Evolutionary conservation across 2,329 filamentous ascomycete genomes (phyloP).

Genomic region (Alternaria rosae): DNA sequence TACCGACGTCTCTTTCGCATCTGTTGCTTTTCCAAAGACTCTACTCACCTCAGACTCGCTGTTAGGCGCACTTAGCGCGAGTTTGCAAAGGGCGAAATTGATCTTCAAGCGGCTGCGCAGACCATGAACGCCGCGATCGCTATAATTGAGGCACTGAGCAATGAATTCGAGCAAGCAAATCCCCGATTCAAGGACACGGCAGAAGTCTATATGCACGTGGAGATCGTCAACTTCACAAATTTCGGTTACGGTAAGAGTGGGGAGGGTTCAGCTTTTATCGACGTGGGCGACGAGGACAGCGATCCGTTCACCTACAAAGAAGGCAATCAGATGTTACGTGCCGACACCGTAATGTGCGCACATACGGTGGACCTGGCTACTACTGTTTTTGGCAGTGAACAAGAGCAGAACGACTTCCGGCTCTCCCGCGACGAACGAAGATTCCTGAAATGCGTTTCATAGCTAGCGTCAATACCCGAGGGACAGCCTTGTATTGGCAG

Average conservation of each 20-base stretch:
- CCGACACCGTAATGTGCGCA: background rate
- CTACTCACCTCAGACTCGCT: slow-evolving; percentile 39
- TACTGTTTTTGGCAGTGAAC: background rate
- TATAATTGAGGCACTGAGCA: background rate
- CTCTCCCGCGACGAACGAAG: no score
- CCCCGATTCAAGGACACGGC: background rate
- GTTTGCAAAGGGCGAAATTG: slow-evolving; percentile 36
- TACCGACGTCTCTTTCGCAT: slow-evolving; percentile 16
- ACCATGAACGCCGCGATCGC: slow-evolving; percentile 42
- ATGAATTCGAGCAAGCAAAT: background rate
- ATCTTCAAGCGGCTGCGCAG: slow-evolving; percentile 41
- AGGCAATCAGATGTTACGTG: background rate
- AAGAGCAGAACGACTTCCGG: no score
- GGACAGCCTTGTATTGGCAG: no score
- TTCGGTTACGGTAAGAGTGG: background rate
- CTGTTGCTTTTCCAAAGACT: slow-evolving; percentile 43
- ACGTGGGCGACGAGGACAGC: background rate
- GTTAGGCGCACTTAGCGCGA: slow-evolving; percentile 41
- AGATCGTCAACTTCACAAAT: background rate
- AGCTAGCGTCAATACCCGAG: background rate
- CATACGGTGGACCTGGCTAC: background rate
- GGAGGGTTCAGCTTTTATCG: background rate
- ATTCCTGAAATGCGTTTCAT: background rate
- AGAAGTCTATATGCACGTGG: background rate
- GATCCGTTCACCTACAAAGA: background rate